These are phyloP conservation scores for Populus tomentosa DNA, from an alignment of 441 rosid species.

Conservation along the genomic window DNA sequence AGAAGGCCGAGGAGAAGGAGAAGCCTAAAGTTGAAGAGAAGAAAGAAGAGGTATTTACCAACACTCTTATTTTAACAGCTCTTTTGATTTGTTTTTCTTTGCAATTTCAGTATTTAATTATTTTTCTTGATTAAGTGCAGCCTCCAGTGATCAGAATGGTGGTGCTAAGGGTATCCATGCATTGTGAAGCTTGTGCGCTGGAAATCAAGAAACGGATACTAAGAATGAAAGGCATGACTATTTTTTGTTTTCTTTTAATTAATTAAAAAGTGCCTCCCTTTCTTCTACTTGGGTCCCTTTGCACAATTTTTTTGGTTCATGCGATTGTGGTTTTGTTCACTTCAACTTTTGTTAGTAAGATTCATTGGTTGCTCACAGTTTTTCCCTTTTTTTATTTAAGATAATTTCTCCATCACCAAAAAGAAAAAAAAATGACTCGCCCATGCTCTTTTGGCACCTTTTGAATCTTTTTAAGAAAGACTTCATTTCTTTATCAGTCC, in stretches of 20 bases:
- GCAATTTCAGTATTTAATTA: neutral
- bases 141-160: conserved; percentile 65
- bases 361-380: conserved; percentile 10
- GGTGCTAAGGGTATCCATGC: conserved; percentile 80
- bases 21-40: conserved; percentile 64
- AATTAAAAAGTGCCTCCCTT: neutral
- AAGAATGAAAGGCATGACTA: conserved; percentile 65
- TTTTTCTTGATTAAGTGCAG: conserved; percentile 26
- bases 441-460: conserved; percentile 8
- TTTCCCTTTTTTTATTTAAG: neutral
- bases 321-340: conserved; percentile 4
- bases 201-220: conserved; percentile 80
- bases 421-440: neutral
- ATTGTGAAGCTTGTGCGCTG: conserved; percentile 90
- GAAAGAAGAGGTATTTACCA: conserved; percentile 56
- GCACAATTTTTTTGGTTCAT: conserved; percentile 5
- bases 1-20: conserved; percentile 52
- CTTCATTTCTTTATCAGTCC: conserved; percentile 8
- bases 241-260: neutral
- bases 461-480: conserved; percentile 23
- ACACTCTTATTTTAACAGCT: neutral
- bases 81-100: neutral
- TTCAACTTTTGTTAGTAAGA: neutral
- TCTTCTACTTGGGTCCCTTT: neutral
- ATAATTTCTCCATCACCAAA: neutral